phyloP scores from a whole-genome alignment of 2,329 filamentous ascomycete species.

The Fusarium musae region DNA sequence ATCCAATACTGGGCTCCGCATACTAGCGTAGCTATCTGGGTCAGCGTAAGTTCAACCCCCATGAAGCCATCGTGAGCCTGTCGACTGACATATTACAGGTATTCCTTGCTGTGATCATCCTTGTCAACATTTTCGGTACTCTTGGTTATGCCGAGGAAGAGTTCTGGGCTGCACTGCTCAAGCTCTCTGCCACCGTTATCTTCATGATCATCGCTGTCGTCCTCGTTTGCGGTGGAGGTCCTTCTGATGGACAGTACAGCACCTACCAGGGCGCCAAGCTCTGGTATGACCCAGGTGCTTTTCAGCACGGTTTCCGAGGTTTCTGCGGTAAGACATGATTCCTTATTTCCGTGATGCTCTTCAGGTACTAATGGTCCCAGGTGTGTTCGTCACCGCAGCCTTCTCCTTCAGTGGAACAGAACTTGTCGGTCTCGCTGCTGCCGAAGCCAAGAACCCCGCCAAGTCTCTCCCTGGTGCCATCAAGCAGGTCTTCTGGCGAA shows the following conservation, averaged over 20 bases:
- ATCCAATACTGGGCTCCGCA: slow-evolving; percentile 60
- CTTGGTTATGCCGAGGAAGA: slow-evolving; percentile 69
- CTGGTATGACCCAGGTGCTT: slow-evolving; percentile 65
- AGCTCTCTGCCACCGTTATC: slow-evolving; percentile 66
- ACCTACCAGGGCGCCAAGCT: slow-evolving; percentile 62
- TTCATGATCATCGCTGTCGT: slow-evolving; percentile 73
- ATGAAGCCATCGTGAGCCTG: not conserved
- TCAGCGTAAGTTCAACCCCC: slow-evolving; percentile 49
- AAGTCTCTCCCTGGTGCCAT: slow-evolving; percentile 82
- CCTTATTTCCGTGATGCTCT: fast-evolving
- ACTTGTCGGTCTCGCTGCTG: slow-evolving; percentile 78
- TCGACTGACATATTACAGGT: slow-evolving; percentile 43
- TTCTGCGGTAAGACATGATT: slow-evolving; percentile 66
- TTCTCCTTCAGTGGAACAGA: slow-evolving; percentile 80
- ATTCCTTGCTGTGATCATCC: slow-evolving; percentile 62
- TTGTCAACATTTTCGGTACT: slow-evolving; percentile 67
- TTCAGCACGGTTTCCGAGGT: slow-evolving; percentile 79
- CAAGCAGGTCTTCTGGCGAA: slow-evolving; percentile 78
- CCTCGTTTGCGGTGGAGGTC: slow-evolving; percentile 69
- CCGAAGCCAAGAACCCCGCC: slow-evolving; percentile 75
- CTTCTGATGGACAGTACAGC: slow-evolving; percentile 56
- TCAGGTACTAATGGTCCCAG: slow-evolving; percentile 4
- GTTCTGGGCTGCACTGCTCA: slow-evolving; percentile 67
- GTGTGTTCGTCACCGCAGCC: slow-evolving; percentile 69
- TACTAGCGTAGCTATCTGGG: slow-evolving; percentile 62